Percentiles rank a stretch among this genome's conserved stretches.
Evolutionary conservation across 306 rosid genomes (phyloP).

Genomic region (Trifolium subterraneum): DNA sequence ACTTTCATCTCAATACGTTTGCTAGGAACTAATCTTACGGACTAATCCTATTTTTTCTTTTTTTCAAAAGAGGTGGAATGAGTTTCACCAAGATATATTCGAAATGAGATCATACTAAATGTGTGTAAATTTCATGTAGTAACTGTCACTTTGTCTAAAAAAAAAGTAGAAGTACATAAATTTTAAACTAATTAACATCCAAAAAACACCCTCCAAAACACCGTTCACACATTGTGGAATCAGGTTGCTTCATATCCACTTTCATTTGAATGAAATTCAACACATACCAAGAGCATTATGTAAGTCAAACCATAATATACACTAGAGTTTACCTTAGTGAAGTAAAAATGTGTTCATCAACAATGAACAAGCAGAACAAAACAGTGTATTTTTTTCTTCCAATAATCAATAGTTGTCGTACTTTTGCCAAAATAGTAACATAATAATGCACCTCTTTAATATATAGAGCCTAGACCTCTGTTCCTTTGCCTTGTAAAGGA

Average conservation of each 20-base stretch:
- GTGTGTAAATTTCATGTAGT: too few species aligned
- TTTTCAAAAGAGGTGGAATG: too few species aligned
- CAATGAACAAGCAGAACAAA: neutral
- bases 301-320: neutral
- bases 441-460: constrained; percentile 60
- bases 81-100: too few species aligned
- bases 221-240: neutral
- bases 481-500: constrained; percentile 54
- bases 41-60: too few species aligned
- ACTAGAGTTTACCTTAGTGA: neutral
- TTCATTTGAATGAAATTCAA: neutral
- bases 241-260: too few species aligned
- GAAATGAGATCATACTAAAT: too few species aligned
- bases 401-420: constrained; percentile 41
- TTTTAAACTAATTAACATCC: neutral
- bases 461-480: constrained; percentile 60
- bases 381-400: neutral
- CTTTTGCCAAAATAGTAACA: constrained; percentile 65
- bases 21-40: too few species aligned
- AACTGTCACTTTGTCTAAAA: too few species aligned
- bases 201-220: neutral
- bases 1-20: too few species aligned
- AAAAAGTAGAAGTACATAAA: too few species aligned
- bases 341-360: too few species aligned
- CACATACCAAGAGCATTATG: neutral